phyloP scores from a whole-genome alignment of 305 asterid genomes.

The Monarda citriodora region DNA sequence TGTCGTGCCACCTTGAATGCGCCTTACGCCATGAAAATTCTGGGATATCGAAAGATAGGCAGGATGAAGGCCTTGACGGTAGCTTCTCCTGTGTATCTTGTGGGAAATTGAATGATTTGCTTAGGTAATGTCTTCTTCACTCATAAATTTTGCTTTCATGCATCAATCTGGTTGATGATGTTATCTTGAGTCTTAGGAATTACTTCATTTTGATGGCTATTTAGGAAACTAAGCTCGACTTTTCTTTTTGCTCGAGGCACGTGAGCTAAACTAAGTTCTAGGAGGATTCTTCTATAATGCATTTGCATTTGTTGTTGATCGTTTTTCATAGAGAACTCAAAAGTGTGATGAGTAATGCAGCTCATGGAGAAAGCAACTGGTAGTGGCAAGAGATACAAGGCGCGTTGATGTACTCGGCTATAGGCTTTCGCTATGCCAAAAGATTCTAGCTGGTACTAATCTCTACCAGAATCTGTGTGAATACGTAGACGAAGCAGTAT shows the following conservation, averaged over 20 bases:
- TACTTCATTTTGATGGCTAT: too few species aligned
- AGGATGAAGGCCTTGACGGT: conserved; percentile 68
- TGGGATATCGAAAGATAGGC: conserved; percentile 59
- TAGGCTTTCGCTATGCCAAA: conserved; percentile 72
- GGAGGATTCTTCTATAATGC: too few species aligned
- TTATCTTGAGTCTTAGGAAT: too few species aligned
- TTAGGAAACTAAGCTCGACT: too few species aligned
- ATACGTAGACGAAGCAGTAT: conserved; percentile 60
- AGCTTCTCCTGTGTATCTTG: conserved; percentile 86
- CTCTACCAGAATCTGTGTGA: conserved; percentile 56
- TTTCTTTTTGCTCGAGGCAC: too few species aligned
- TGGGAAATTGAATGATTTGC: conserved; percentile 85
- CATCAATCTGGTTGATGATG: too few species aligned
- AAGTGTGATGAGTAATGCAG: too few species aligned
- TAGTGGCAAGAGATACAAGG: conserved; percentile 86
- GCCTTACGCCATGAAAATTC: conserved; percentile 63
- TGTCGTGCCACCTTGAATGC: conserved; percentile 93
- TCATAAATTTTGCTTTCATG: too few species aligned
- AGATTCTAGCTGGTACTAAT: conserved; percentile 75
- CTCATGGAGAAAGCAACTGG: conserved; percentile 85
- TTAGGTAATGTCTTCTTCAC: too few species aligned
- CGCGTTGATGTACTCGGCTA: conserved; percentile 84
- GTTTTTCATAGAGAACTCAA: too few species aligned
- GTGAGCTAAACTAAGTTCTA: too few species aligned
- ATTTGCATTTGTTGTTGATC: too few species aligned